Conservation (phyloP, 768 basidiomycete genomes). For the Tubosaeta sp. region DNA sequence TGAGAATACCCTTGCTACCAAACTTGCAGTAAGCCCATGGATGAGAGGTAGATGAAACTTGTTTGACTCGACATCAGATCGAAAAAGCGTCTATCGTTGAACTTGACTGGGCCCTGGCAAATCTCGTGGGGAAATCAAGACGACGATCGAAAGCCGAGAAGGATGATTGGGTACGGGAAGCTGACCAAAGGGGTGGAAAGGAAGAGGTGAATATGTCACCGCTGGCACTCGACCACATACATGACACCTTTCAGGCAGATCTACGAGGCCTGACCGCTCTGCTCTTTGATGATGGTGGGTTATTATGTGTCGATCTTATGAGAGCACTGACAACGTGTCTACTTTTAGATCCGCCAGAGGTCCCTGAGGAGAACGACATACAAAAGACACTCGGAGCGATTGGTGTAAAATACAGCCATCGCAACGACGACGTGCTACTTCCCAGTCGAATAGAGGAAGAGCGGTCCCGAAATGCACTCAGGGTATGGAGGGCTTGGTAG, state of each 20-base stretch:
- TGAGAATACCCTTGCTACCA: conserved; percentile 65
- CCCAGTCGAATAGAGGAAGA: conserved; percentile 68
- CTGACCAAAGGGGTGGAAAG: conserved; percentile 43
- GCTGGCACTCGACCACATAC: not conserved
- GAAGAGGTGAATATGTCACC: conserved; percentile 17
- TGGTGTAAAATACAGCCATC: conserved; percentile 70
- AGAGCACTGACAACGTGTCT: not conserved
- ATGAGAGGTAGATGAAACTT: not conserved
- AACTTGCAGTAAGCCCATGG: conserved; percentile 53
- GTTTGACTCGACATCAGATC: conserved; percentile 48
- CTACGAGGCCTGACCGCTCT: conserved; percentile 59
- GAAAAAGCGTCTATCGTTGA: conserved; percentile 71
- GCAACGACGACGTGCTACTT: conserved; percentile 65
- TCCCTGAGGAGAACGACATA: conserved; percentile 44
- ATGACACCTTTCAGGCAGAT: conserved; percentile 38
- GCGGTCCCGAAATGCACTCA: conserved; percentile 49
- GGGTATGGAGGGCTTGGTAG: conserved; percentile 32
- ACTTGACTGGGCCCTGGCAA: conserved; percentile 75
- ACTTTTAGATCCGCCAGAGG: conserved; percentile 36
- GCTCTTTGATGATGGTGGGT: conserved; percentile 67
- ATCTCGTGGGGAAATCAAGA: conserved; percentile 46
- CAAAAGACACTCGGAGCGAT: conserved; percentile 53
- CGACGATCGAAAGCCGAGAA: conserved; percentile 27
- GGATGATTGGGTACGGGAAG: conserved; percentile 42
- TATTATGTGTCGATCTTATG: not conserved